These are phyloP conservation scores for Pseudogymnoascus sp. DNA, from an alignment of 2,329 filamentous ascomycete genomes.

Conservation along the genomic window DNA sequence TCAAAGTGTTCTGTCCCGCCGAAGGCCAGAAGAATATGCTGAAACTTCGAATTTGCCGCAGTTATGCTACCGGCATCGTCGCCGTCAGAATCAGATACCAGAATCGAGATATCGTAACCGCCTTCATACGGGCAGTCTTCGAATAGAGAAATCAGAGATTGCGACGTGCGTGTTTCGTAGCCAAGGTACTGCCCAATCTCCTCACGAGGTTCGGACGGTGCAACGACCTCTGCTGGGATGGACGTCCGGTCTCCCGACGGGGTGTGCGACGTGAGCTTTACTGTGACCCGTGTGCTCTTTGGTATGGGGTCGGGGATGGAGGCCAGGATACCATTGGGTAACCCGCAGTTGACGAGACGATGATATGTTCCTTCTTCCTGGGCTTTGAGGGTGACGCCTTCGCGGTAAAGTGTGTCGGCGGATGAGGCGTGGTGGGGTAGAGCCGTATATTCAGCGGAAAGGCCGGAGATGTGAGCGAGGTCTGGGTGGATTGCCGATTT, in stretches of 20 bases:
- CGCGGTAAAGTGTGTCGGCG: constrained; percentile 69
- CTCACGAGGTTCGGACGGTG: constrained; percentile 62
- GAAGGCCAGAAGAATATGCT: constrained; percentile 71
- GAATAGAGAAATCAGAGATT: constrained; percentile 64
- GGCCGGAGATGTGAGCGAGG: neutral
- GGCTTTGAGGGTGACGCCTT: constrained; percentile 58
- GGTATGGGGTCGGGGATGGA: constrained; percentile 45
- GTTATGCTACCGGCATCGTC: constrained; percentile 34
- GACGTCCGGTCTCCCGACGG: constrained; percentile 21
- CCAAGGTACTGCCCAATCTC: constrained; percentile 84
- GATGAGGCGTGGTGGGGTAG: constrained; percentile 67
- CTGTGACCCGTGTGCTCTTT: constrained; percentile 64
- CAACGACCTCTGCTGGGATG: constrained; percentile 51
- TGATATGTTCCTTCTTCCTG: neutral
- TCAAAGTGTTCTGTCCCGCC: constrained; percentile 76
- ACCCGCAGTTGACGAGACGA: constrained; percentile 13
- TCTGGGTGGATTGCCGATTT: constrained; percentile 1
- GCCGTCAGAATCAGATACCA: constrained; percentile 69
- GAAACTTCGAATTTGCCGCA: constrained; percentile 41
- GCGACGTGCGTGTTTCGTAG: constrained; percentile 61
- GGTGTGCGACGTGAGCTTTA: constrained; percentile 46
- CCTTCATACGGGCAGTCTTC: constrained; percentile 67
- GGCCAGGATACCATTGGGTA: constrained; percentile 6
- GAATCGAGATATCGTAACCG: constrained; percentile 77
- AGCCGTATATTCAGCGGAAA: neutral